A percentile compares a stretch with the other conserved stretches of the same genome.
phyloP scores from a whole-genome alignment of 1,284 basidiomycete genomes.

The Pseudozyma thailandica region DNA sequence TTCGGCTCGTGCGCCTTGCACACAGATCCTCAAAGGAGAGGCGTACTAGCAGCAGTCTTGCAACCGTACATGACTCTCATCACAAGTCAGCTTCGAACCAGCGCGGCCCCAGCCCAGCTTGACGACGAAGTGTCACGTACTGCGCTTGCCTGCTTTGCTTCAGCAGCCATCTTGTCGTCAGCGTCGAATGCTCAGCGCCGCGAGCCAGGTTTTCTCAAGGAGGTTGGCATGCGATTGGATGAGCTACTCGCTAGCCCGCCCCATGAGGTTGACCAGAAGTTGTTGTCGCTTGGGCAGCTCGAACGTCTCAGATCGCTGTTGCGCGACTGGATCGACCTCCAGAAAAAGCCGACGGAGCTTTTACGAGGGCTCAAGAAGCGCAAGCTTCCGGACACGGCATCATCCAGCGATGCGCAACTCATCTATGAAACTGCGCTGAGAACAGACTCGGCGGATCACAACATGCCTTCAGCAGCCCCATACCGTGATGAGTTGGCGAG shows the following conservation, averaged over 20 bases:
- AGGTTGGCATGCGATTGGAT: slow-evolving; percentile 13
- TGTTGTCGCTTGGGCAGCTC: too few species aligned
- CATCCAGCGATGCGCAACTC: background rate
- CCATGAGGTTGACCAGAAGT: too few species aligned
- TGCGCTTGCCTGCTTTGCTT: slow-evolving; percentile 12
- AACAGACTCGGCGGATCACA: background rate
- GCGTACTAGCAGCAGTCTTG: slow-evolving; percentile 11
- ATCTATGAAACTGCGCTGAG: slow-evolving; percentile 17
- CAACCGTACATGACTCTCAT: slow-evolving; percentile 25
- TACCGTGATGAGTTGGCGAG: slow-evolving; percentile 15
- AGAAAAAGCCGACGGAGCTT: too few species aligned
- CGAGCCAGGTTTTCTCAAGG: slow-evolving; percentile 7
- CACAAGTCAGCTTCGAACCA: slow-evolving; percentile 18
- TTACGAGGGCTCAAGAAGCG: slow-evolving; percentile 15
- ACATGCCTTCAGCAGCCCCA: background rate
- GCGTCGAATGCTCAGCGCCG: slow-evolving; percentile 7
- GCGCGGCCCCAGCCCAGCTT: background rate
- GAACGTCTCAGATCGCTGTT: too few species aligned
- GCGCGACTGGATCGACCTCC: too few species aligned
- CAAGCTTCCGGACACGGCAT: background rate
- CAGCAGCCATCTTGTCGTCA: slow-evolving; percentile 6
- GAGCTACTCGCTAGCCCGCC: background rate
- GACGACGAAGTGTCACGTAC: background rate
- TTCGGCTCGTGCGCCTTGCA: slow-evolving; percentile 15
- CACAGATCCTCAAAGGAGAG: background rate